phyloP scores from a whole-genome alignment of 1,139 yeast species.

The Kodamaea arcana region DNA sequence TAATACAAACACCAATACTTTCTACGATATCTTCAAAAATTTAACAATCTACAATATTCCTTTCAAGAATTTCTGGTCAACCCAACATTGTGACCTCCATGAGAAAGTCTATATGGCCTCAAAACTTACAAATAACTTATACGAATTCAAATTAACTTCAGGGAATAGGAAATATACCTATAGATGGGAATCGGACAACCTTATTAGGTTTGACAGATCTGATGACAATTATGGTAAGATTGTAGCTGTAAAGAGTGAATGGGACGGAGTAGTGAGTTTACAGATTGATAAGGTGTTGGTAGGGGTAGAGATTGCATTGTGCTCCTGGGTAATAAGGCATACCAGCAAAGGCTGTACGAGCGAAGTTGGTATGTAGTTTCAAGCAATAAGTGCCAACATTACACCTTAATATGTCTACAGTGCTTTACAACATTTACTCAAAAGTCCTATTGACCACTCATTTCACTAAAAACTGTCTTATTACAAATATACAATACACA shows the following conservation, averaged over 20 bases:
- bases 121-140: constrained; percentile 9
- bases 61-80: background rate
- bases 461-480: too few species aligned
- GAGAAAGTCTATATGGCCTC: constrained; percentile 13
- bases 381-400: too few species aligned
- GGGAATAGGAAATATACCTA: constrained; percentile 3
- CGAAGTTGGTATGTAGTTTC: too few species aligned
- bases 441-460: too few species aligned
- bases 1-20: too few species aligned
- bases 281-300: background rate
- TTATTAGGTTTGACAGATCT: constrained; percentile 6
- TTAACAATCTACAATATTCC: background rate
- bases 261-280: background rate
- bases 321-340: too few species aligned
- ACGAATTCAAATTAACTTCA: constrained; percentile 9
- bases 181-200: constrained; percentile 10
- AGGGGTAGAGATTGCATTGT: background rate
- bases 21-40: background rate
- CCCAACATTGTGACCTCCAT: background rate
- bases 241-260: constrained; percentile 2
- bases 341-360: too few species aligned
- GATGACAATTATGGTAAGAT: constrained; percentile 1
- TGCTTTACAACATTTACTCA: too few species aligned
- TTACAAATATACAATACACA: too few species aligned
- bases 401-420: too few species aligned